phyloP scores from a whole-genome alignment of 352 stramenopile species.

The Phytophthora megakarya region DNA sequence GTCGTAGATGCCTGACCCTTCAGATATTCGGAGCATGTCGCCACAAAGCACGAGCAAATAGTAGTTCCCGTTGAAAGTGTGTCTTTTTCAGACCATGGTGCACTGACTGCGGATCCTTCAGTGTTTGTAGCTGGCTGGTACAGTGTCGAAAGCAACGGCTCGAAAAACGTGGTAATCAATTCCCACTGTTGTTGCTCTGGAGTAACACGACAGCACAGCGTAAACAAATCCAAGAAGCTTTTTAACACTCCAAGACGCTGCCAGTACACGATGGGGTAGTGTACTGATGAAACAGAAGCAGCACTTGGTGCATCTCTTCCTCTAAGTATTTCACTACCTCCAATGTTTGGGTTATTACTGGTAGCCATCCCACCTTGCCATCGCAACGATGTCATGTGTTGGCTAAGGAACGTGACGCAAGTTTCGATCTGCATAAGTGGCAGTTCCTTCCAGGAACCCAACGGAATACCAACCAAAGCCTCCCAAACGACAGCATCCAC shows the following conservation, averaged over 20 bases:
- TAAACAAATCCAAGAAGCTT: slow-evolving; percentile 79
- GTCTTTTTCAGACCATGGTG: slow-evolving; percentile 77
- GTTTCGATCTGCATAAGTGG: slow-evolving; percentile 47
- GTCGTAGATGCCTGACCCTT: slow-evolving; percentile 28
- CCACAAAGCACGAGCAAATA: slow-evolving; percentile 83
- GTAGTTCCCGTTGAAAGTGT: slow-evolving; percentile 72
- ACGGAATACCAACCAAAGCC: slow-evolving; percentile 53
- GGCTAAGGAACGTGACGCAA: slow-evolving; percentile 60
- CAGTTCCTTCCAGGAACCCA: slow-evolving; percentile 52
- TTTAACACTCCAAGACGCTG: slow-evolving; percentile 77
- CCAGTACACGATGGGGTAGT: slow-evolving; percentile 71
- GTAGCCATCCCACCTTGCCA: slow-evolving; percentile 52
- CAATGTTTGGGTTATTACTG: slow-evolving; percentile 4
- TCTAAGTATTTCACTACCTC: slow-evolving; percentile 13
- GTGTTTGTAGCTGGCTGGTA: slow-evolving; percentile 79
- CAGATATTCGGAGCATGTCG: slow-evolving; percentile 72
- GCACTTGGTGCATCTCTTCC: slow-evolving; percentile 17
- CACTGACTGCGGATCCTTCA: slow-evolving; percentile 65
- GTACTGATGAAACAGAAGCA: slow-evolving; percentile 10
- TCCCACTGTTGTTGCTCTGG: slow-evolving; percentile 71
- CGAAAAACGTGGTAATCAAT: slow-evolving; percentile 74
- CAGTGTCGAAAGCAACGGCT: slow-evolving; percentile 78
- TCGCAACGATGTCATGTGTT: slow-evolving; percentile 64
- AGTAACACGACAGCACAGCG: slow-evolving; percentile 61
- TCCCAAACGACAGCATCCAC: slow-evolving; percentile 77